Conservation (phyloP, 2,329 filamentous ascomycete species). For the Botrytis pseudocinerea region DNA sequence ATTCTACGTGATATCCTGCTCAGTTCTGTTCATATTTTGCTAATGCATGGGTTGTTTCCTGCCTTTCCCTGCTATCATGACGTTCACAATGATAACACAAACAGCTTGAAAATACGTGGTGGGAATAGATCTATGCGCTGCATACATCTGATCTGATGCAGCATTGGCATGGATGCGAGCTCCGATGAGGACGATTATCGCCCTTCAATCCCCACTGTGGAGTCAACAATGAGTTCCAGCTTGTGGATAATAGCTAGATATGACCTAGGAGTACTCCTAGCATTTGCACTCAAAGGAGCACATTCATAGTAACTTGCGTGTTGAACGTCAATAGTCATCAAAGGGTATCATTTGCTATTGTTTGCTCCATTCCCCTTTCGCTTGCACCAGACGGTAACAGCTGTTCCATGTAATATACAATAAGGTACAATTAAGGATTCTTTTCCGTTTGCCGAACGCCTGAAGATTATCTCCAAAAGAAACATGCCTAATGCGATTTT, state of each 20-base stretch:
- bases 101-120: neutral
- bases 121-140: neutral
- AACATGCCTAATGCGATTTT: neutral
- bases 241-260: neutral
- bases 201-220: rapidly evolving
- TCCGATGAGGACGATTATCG: neutral
- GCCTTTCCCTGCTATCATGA: rapidly evolving
- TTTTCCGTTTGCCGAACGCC: neutral
- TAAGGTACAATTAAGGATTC: neutral
- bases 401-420: neutral
- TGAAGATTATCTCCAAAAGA: neutral
- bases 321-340: neutral
- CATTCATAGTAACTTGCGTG: neutral
- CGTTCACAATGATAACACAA: neutral
- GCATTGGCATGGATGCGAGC: rapidly evolving
- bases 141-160: neutral
- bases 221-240: neutral
- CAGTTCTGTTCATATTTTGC: rapidly evolving
- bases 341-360: slow-evolving; percentile 14
- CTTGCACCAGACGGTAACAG: no score
- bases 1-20: neutral
- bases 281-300: neutral
- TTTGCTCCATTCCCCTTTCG: neutral
- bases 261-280: neutral
- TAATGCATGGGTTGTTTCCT: neutral